Percentiles rank a stretch among this genome's conserved stretches.
These are phyloP conservation scores for Xylariaceae sp. DNA, from an alignment of 2,329 filamentous ascomycete genomes.

Conservation along the genomic window DNA sequence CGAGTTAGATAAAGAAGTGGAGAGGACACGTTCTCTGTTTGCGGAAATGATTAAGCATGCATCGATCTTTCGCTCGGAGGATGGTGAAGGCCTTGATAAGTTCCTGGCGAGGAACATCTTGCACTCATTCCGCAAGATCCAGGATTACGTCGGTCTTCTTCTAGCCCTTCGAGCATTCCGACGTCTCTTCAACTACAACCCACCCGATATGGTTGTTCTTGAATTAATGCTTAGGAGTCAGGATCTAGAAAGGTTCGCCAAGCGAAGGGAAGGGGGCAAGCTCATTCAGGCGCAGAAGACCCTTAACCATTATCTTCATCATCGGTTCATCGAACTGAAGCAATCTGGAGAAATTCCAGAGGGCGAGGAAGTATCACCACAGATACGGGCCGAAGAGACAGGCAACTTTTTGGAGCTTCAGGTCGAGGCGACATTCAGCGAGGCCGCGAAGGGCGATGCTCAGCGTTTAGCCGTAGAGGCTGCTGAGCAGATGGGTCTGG, in stretches of 20 bases:
- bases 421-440: conserved; percentile 28
- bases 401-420: conserved; percentile 40
- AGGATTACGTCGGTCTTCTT: conserved; percentile 42
- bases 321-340: conserved; percentile 25
- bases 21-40: conserved; percentile 40
- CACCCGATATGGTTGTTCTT: conserved; percentile 42
- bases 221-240: conserved; percentile 43
- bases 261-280: conserved; percentile 36
- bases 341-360: conserved; percentile 28
- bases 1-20: conserved; percentile 30
- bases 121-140: conserved; percentile 45
- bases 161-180: conserved; percentile 42
- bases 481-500: conserved; percentile 26
- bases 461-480: conserved; percentile 14
- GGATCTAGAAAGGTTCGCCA: conserved; percentile 37
- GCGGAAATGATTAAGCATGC: conserved; percentile 45
- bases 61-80: conserved; percentile 40
- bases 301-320: conserved; percentile 38
- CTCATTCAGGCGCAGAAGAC: conserved; percentile 40
- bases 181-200: conserved; percentile 40
- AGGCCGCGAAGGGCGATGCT: conserved; percentile 6
- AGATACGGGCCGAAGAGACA: conserved; percentile 37
- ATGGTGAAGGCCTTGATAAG: conserved; percentile 34
- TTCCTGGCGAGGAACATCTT: conserved; percentile 46
- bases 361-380: conserved; percentile 33